These are phyloP conservation scores for Alternaria brassicae DNA, from an alignment of 2,329 filamentous ascomycete species.

Conservation along the genomic window DNA sequence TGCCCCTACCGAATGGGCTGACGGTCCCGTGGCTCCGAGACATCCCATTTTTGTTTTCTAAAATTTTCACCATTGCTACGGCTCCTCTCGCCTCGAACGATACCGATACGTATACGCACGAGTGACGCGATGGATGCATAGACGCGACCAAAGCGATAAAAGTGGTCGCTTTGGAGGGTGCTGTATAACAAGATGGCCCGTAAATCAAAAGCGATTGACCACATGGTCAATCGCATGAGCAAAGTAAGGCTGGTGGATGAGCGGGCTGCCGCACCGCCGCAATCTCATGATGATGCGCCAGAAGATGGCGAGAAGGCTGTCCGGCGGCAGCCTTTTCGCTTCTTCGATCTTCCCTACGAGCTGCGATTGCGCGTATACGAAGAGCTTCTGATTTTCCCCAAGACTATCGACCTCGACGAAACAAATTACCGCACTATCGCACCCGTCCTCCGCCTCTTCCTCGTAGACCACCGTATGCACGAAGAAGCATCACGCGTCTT, in stretches of 20 bases:
- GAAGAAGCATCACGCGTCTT: constrained; percentile 60
- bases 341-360: constrained; percentile 62
- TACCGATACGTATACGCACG: constrained; percentile 17
- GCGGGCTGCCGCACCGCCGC: constrained; percentile 7
- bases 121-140: constrained; percentile 53
- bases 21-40: constrained; percentile 50
- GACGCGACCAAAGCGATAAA: constrained; percentile 45
- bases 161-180: constrained; percentile 37
- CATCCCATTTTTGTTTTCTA: constrained; percentile 29
- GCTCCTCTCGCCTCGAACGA: constrained; percentile 7
- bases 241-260: constrained; percentile 30
- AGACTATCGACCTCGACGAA: constrained; percentile 71
- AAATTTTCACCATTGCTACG: constrained; percentile 15
- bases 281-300: background rate
- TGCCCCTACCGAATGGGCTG: constrained; percentile 39
- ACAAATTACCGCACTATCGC: constrained; percentile 69
- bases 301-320: constrained; percentile 9
- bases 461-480: constrained; percentile 62
- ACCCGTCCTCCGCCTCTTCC: constrained; percentile 70
- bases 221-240: constrained; percentile 35
- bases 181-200: constrained; percentile 22
- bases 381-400: constrained; percentile 57
- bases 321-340: constrained; percentile 52
- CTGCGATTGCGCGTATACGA: constrained; percentile 60
- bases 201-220: constrained; percentile 37